A percentile compares a stretch with the other conserved stretches of the same genome.
phyloP scores from a whole-genome alignment of 768 basidiomycete species.

The Roridomyces roridus region DNA sequence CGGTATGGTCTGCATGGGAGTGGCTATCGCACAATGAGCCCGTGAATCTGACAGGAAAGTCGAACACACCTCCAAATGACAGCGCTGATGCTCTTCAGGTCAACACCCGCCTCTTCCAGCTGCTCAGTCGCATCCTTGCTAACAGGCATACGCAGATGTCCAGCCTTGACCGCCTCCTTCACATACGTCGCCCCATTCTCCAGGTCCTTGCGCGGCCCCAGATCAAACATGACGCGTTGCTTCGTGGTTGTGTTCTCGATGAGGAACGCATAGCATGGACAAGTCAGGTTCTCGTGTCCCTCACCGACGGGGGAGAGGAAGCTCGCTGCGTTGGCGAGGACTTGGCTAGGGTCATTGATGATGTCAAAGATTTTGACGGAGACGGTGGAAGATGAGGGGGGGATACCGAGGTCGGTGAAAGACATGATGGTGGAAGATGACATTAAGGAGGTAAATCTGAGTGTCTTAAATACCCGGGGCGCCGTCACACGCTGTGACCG shows the following conservation, averaged over 20 bases:
- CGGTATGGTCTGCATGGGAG: slow-evolving; percentile 8
- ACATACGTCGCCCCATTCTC: slow-evolving; percentile 5
- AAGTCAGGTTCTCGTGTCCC: slow-evolving; percentile 10
- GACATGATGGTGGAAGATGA: slow-evolving; percentile 3
- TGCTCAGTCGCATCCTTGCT: slow-evolving; percentile 5
- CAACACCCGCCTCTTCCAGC: slow-evolving; percentile 3
- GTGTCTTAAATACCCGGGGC: too few relatives aligned
- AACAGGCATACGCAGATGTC: background rate
- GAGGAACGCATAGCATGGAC: slow-evolving; percentile 18
- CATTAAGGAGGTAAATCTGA: too few relatives aligned
- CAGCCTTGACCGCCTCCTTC: background rate
- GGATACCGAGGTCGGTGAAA: slow-evolving; percentile 14
- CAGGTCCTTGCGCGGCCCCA: slow-evolving; percentile 3
- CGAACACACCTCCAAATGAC: slow-evolving; percentile 1
- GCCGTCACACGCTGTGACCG: too few relatives aligned
- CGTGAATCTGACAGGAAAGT: background rate
- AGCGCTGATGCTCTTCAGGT: background rate
- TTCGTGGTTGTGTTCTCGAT: slow-evolving; percentile 11
- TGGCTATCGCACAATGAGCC: background rate
- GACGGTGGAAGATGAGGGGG: slow-evolving; percentile 18
- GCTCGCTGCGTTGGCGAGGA: background rate
- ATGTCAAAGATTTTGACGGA: slow-evolving; percentile 17
- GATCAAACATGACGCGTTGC: slow-evolving; percentile 7
- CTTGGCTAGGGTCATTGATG: background rate
- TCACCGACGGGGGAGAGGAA: slow-evolving; percentile 15